Evolutionary conservation across 192 early-diverging fungal genomes (phyloP).

Genomic region (Mortierella hygrophila): DNA sequence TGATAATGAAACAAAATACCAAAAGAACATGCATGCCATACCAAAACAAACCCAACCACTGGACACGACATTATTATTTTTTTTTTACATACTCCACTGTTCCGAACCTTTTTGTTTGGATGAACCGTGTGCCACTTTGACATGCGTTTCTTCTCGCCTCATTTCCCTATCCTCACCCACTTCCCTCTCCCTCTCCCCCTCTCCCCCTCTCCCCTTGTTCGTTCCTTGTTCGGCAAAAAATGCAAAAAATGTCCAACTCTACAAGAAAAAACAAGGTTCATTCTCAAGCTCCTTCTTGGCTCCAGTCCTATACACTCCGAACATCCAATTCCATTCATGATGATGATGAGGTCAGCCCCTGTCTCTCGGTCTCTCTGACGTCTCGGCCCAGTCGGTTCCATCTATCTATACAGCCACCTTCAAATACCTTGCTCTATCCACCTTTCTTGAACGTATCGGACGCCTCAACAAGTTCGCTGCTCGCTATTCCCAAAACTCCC

Average conservation of each 20-base stretch:
- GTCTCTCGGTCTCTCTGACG: background rate
- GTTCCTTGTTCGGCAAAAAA: background rate
- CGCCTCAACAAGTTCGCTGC: too few relatives aligned
- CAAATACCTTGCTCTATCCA: too few relatives aligned
- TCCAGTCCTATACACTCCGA: background rate
- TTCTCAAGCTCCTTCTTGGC: too few relatives aligned
- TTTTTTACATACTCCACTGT: too few relatives aligned
- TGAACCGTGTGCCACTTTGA: too few relatives aligned
- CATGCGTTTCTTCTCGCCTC: too few relatives aligned
- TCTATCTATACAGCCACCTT: background rate
- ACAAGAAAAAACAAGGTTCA: background rate
- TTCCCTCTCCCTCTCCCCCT: background rate
- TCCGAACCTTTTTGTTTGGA: too few relatives aligned
- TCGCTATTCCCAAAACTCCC: too few relatives aligned
- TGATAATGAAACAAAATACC: background rate
- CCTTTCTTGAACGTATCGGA: too few relatives aligned
- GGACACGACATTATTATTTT: too few relatives aligned
- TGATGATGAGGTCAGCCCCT: slow-evolving; percentile 1
- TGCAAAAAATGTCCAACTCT: background rate
- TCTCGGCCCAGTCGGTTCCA: background rate
- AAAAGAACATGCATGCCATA: background rate
- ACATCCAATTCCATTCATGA: background rate
- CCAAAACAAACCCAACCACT: too few relatives aligned
- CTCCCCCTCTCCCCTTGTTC: too few relatives aligned
- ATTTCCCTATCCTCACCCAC: background rate